phyloP scores from a whole-genome alignment of 768 basidiomycete species.

The Tulasnella sp. region DNA sequence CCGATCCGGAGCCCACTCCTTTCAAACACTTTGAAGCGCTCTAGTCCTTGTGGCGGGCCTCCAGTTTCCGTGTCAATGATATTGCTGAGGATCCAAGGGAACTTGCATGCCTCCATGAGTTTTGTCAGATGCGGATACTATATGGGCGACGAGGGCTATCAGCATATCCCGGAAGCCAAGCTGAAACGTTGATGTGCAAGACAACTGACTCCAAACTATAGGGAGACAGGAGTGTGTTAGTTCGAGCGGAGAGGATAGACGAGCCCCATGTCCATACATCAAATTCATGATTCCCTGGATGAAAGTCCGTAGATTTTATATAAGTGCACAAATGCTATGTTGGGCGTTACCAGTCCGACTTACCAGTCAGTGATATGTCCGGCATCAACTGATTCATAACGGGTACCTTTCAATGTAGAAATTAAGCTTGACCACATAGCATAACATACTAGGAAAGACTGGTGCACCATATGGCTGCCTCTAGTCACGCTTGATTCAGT shows the following conservation, averaged over 20 bases:
- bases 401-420: conserved; percentile 45
- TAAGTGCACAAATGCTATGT: not conserved
- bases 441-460: not conserved
- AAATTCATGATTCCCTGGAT: conserved; percentile 90
- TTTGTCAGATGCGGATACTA: conserved; percentile 44
- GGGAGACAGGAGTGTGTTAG: not conserved
- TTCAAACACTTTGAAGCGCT: conserved; percentile 56
- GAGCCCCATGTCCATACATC: conserved; percentile 36
- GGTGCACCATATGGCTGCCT: conserved; percentile 77
- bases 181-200: too few species aligned
- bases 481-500: conserved; percentile 79
- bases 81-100: conserved; percentile 88
- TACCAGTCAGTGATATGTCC: conserved; percentile 71
- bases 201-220: conserved; percentile 24
- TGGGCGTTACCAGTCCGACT: conserved; percentile 23
- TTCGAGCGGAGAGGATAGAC: too few species aligned
- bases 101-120: conserved; percentile 59
- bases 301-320: too few species aligned
- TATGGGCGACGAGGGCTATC: not conserved
- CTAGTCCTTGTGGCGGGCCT: conserved; percentile 46
- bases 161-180: too few species aligned
- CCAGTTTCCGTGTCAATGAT: conserved; percentile 61
- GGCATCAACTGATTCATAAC: conserved; percentile 72
- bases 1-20: conserved; percentile 61
- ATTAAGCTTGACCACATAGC: not conserved